These are phyloP conservation scores for Neofusicoccum sp. DNA, from an alignment of 2,329 filamentous ascomycete genomes.

Conservation along the genomic window DNA sequence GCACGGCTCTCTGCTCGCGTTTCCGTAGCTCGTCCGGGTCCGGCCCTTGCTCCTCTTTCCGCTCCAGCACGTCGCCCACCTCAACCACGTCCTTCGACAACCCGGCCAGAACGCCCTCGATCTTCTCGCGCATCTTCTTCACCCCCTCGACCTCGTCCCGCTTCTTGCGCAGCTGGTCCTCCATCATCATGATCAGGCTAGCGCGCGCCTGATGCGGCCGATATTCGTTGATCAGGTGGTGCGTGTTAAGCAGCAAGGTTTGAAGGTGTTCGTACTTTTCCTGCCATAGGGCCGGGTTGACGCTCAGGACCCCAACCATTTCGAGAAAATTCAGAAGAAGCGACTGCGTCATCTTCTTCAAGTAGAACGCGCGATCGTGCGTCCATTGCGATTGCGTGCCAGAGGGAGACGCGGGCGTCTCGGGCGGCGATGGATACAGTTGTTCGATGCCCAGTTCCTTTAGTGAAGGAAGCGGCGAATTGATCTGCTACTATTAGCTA, in stretches of 20 bases:
- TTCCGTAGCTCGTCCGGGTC: background rate
- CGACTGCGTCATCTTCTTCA: constrained; percentile 78
- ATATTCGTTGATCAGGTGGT: constrained; percentile 92
- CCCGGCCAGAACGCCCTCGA: constrained; percentile 69
- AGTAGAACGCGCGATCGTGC: constrained; percentile 56
- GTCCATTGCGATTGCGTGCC: constrained; percentile 47
- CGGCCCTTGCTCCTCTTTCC: background rate
- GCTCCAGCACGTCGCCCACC: background rate
- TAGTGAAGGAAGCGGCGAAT: constrained; percentile 64
- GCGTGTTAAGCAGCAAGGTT: constrained; percentile 84
- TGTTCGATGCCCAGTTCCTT: constrained; percentile 69
- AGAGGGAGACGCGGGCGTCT: constrained; percentile 27
- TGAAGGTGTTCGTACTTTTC: constrained; percentile 76
- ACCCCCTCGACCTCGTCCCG: constrained; percentile 71
- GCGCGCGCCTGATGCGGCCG: constrained; percentile 89
- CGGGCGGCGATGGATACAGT: constrained; percentile 56
- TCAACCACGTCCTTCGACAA: constrained; percentile 45
- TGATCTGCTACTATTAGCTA: constrained; percentile 36
- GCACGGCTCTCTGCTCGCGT: constrained; percentile 15
- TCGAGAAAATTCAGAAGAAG: constrained; percentile 87
- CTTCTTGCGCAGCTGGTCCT: constrained; percentile 73
- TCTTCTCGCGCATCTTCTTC: constrained; percentile 66
- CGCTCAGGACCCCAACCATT: constrained; percentile 67
- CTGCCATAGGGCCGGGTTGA: constrained; percentile 62
- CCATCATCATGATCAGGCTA: constrained; percentile 82